Evolutionary conservation across 768 basidiomycete species (phyloP).

Genomic region (Pisolithus marmoratus): DNA sequence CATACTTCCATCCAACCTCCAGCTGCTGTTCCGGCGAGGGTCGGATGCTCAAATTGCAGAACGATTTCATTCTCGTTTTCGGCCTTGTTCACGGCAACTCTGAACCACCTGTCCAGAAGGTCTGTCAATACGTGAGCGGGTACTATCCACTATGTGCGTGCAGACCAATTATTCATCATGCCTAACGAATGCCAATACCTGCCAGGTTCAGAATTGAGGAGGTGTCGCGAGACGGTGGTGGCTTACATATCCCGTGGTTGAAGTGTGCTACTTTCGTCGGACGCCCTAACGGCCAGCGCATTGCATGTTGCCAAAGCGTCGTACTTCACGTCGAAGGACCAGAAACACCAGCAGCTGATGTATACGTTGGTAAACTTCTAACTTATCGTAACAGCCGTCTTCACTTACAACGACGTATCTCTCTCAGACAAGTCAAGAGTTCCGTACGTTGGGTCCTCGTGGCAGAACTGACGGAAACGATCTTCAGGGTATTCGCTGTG

Average conservation of each 20-base stretch:
- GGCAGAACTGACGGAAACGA: slow-evolving; percentile 34
- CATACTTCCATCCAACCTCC: slow-evolving; percentile 58
- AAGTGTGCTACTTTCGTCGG: slow-evolving; percentile 46
- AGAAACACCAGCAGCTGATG: slow-evolving; percentile 53
- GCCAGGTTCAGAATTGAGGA: neutral
- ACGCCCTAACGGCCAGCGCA: slow-evolving; percentile 44
- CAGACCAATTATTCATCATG: slow-evolving; percentile 53
- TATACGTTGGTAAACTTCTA: neutral
- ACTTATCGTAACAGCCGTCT: neutral
- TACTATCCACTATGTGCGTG: neutral
- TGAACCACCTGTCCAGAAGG: slow-evolving; percentile 43
- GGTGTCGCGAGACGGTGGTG: neutral
- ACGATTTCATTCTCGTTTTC: slow-evolving; percentile 18
- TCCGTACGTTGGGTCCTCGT: slow-evolving; percentile 41
- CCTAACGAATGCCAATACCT: slow-evolving; percentile 48
- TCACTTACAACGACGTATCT: slow-evolving; percentile 42
- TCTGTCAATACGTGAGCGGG: neutral
- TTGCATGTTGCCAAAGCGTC: slow-evolving; percentile 28
- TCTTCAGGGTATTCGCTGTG: slow-evolving; percentile 45
- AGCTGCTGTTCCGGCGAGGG: slow-evolving; percentile 39
- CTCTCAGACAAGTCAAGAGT: slow-evolving; percentile 40
- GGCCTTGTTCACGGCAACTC: slow-evolving; percentile 41
- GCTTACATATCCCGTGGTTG: slow-evolving; percentile 51
- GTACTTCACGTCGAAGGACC: slow-evolving; percentile 37
- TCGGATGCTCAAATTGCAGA: slow-evolving; percentile 55